Evolutionary conservation across 768 basidiomycete species (phyloP).

Genomic region (Holtermannia corniformis): DNA sequence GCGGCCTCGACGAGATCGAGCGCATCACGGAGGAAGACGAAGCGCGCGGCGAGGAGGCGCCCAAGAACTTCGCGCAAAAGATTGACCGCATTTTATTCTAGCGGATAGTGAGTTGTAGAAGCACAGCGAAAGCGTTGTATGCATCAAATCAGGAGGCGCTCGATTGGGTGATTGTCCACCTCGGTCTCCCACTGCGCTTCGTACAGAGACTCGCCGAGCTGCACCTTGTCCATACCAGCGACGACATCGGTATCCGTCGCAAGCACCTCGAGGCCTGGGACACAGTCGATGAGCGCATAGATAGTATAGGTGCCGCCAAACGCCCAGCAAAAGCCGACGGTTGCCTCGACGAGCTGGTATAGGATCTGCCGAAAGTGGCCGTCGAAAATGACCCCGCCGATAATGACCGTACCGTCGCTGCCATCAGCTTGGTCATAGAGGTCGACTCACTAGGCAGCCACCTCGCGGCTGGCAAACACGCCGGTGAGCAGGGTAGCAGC

Average conservation of each 20-base stretch:
- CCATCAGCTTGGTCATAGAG: too few species aligned
- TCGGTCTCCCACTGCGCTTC: not conserved
- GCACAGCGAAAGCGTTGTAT: too few species aligned
- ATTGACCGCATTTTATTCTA: not conserved
- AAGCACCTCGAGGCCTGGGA: slow-evolving; percentile 2
- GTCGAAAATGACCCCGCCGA: too few species aligned
- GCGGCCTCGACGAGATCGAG: slow-evolving; percentile 12
- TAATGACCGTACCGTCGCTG: too few species aligned
- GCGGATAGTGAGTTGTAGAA: not conserved
- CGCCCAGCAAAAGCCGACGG: too few species aligned
- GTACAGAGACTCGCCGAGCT: not conserved
- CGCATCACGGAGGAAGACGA: slow-evolving; percentile 6
- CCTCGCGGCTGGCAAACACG: too few species aligned
- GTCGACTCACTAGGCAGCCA: too few species aligned
- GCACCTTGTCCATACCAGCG: not conserved
- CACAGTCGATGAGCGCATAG: not conserved
- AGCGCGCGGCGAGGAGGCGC: slow-evolving; percentile 4
- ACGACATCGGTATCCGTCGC: slow-evolving; percentile 1
- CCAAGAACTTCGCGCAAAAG: slow-evolving; percentile 8
- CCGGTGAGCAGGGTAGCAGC: too few species aligned
- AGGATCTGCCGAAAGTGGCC: too few species aligned
- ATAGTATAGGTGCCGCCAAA: too few species aligned
- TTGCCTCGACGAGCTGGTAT: too few species aligned
- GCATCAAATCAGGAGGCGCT: too few species aligned
- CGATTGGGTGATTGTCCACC: not conserved